These are phyloP conservation scores for Cymbidium sinense DNA, from an alignment of 106 monocot genomes.

Conservation along the genomic window DNA sequence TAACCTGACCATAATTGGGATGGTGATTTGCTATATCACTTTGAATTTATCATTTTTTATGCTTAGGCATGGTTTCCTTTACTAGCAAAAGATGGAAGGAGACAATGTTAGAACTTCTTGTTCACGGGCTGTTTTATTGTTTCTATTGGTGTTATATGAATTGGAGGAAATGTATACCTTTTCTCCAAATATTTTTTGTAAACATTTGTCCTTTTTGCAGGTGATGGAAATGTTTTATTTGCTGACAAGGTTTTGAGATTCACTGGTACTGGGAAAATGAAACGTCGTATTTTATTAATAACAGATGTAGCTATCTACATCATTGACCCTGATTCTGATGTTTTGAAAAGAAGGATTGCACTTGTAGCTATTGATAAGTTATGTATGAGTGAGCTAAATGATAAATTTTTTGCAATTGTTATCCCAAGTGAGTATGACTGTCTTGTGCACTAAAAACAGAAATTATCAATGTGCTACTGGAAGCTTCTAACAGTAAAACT, in stretches of 20 bases:
- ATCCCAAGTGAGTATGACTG: conserved; percentile 83
- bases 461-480: conserved; percentile 58
- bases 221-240: conserved; percentile 79
- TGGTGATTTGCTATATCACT: not conserved
- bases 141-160: conserved; percentile 1
- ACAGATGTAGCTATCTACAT: conserved; percentile 87
- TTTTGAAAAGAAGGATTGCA: conserved; percentile 71
- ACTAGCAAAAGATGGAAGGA: not conserved
- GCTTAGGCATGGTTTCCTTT: not conserved
- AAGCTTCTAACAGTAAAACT: conserved; percentile 53
- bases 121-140: not conserved
- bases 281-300: conserved; percentile 65
- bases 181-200: not conserved
- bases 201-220: conserved; percentile 24
- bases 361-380: conserved; percentile 72
- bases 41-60: not conserved
- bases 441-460: conserved; percentile 78
- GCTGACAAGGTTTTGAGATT: conserved; percentile 84
- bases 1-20: not conserved
- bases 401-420: conserved; percentile 85
- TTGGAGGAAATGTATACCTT: not conserved
- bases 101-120: not conserved
- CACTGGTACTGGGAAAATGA: conserved; percentile 92
- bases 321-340: conserved; percentile 67
- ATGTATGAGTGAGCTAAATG: conserved; percentile 70